Conservation (phyloP, 257 asterid species). For the Solanum phureja region DNA sequence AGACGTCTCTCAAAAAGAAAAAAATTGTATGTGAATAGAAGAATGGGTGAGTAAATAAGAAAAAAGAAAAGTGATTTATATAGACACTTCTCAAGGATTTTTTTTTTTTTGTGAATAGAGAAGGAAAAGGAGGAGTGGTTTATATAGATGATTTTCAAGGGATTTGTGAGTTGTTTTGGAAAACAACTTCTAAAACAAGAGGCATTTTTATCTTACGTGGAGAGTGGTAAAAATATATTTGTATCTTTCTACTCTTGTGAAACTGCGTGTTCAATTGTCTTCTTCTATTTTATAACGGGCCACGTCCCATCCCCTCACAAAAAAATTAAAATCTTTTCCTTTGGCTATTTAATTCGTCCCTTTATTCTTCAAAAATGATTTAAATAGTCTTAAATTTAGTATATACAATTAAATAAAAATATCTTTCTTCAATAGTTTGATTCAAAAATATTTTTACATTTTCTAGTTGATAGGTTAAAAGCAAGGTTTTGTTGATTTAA, state of each 20-base stretch:
- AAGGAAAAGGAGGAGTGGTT: not conserved
- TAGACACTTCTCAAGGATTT: not conserved
- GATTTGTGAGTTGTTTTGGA: not conserved
- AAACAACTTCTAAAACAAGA: too few species aligned
- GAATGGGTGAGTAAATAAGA: not conserved
- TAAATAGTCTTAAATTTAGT: not conserved
- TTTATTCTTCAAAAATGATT: not conserved
- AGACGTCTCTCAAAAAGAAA: not conserved
- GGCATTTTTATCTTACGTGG: not conserved
- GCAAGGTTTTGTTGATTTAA: not conserved
- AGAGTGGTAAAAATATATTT: not conserved
- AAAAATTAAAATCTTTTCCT: not conserved
- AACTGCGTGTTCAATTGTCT: not conserved
- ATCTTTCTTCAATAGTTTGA: not conserved
- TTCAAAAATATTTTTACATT: not conserved
- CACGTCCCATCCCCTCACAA: too few species aligned
- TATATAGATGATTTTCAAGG: not conserved
- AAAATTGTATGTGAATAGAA: not conserved
- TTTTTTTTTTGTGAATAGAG: not conserved
- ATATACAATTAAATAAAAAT: not conserved
- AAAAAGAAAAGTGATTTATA: not conserved
- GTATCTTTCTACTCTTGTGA: not conserved
- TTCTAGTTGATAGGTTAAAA: not conserved
- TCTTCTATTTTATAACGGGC: not conserved
- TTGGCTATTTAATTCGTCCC: not conserved